Evolutionary conservation across 306 rosid genomes (phyloP).

Genomic region (Pachyrhizus erosus): DNA sequence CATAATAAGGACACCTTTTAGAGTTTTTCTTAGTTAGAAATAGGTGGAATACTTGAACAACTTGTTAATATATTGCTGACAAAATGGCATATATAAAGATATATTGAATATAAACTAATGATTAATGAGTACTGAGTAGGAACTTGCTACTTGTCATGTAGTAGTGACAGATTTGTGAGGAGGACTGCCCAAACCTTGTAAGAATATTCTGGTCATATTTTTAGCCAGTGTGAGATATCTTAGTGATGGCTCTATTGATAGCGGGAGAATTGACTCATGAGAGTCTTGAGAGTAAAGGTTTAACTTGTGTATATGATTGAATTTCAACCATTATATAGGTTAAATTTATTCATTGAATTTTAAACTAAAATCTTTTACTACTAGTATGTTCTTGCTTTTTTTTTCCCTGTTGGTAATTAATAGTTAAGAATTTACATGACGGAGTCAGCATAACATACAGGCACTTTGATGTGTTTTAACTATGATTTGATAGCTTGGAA

Average conservation of each 20-base stretch:
- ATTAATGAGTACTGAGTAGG: constrained; percentile 6
- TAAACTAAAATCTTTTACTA: not conserved
- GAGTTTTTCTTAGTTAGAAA: not conserved
- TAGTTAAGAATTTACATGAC: not conserved
- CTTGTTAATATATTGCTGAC: constrained; percentile 20
- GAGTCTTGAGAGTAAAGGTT: constrained; percentile 21
- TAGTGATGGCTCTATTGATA: constrained; percentile 8
- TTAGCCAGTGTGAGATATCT: not conserved
- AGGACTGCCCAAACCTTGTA: not conserved
- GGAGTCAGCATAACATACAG: constrained; percentile 1
- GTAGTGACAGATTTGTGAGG: constrained; percentile 1
- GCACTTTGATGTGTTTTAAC: constrained; percentile 27
- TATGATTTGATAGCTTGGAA: constrained; percentile 37
- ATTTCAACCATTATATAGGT: not conserved
- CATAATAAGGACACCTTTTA: constrained; percentile 13
- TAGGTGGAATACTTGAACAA: constrained; percentile 2
- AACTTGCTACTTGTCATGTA: constrained; percentile 8
- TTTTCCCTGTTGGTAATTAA: not conserved
- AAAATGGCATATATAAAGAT: not conserved
- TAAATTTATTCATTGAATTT: constrained; percentile 17
- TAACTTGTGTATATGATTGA: constrained; percentile 26
- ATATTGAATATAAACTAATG: not conserved
- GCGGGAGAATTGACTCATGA: not conserved
- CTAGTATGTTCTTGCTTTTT: not conserved
- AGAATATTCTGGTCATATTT: not conserved